Base-by-base conservation (phyloP, 148 eudicot species). In the Cornus suecica region DNA sequence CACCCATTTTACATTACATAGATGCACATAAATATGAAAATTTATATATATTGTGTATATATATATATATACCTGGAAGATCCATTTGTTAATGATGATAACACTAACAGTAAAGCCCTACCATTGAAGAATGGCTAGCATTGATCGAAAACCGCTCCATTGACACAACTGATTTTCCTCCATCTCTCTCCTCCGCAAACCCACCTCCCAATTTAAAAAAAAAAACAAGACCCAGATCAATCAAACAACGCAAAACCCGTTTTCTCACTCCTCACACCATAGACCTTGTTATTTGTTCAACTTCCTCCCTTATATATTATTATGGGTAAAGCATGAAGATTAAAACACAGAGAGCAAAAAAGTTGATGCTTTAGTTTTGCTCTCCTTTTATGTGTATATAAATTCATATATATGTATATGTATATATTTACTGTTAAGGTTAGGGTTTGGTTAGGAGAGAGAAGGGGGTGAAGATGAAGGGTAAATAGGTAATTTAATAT, bases 71-170 rank as follows among this genome's bases (percentile, higher is more conserved):
- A 69, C 98, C 98, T 93, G 98, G 83, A 93, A 93, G 88, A 93
- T 93, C 96, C 98, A 93, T 70, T 93, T 93, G 88, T 93, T 93
- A 88, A 89, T 93, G 85, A 93, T 93, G 61, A 93, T 93, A 65
- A 93, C 98, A 65, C 96, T 88, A 56, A 93, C 98, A 70, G 89
- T 93, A 80, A 91, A 93, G 66, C 87, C 87, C 98, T 96, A 93
- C 98, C 98, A 93, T 78, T 93, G 98, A 52, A 93, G 34, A 56
- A 93, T 91, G 10, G 98, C 88, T 52, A 93, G 84, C 41, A 93
- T 75, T 64, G 98, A 89, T 83, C 96, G 85, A 79, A 93, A 54
- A 71, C 83, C 89, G 37, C 75, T 78, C 97, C 96, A 93, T 66
- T 91, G 83, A 81, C 88, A 84, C 79, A 89, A 69, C 63, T 45